Conservation (phyloP, 2,329 filamentous ascomycete species). For the Talaromyces sp. region DNA sequence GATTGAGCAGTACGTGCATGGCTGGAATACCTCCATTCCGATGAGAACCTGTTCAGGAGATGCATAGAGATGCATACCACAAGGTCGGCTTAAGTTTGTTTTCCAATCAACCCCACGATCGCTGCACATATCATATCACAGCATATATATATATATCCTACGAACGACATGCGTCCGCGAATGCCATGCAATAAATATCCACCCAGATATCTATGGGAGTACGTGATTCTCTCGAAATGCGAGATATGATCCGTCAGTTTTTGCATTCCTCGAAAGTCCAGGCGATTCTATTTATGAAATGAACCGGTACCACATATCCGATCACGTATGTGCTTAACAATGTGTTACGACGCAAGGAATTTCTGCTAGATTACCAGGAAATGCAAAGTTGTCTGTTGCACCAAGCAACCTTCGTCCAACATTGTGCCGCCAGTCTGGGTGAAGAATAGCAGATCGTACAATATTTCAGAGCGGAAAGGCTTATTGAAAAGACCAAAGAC, state of each 20-base stretch:
- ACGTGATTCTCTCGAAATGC: background rate
- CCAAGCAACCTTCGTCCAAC: background rate
- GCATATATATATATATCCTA: background rate
- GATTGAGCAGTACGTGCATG: slow-evolving; percentile 3
- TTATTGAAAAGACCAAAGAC: background rate
- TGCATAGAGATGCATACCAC: background rate
- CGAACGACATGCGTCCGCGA: background rate
- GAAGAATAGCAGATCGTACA: background rate
- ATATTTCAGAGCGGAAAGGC: background rate
- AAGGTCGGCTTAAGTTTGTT: background rate
- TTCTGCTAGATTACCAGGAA: background rate
- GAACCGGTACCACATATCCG: background rate
- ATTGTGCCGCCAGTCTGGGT: background rate
- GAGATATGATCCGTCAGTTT: background rate
- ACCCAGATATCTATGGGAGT: background rate
- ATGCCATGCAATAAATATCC: background rate
- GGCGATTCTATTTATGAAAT: background rate
- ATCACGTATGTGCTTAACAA: background rate
- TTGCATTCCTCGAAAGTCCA: background rate
- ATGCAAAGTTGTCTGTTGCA: background rate
- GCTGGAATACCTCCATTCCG: background rate
- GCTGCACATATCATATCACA: background rate
- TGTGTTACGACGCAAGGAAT: background rate
- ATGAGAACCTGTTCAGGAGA: background rate
- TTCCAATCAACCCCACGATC: background rate